Evolutionary conservation across 345 rosid genomes (phyloP).

Genomic region (rapeseed (Brassica napus)): DNA sequence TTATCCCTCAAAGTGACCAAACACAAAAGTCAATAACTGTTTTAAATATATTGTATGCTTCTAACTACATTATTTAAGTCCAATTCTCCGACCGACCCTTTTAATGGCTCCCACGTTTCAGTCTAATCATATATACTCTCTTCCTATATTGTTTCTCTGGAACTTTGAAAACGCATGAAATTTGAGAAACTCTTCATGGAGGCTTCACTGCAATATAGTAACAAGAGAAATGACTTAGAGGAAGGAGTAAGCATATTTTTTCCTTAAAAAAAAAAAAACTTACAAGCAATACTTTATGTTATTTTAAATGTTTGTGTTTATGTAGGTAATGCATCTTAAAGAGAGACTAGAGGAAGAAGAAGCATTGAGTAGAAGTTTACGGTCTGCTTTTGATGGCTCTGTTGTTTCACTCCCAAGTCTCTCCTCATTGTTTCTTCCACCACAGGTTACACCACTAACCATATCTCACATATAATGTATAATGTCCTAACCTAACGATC

Average conservation of each 20-base stretch:
- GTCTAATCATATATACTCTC: slow-evolving; percentile 19
- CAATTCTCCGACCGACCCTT: slow-evolving; percentile 39
- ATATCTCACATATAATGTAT: background rate
- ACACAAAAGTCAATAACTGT: slow-evolving; percentile 25
- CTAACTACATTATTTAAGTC: slow-evolving; percentile 10
- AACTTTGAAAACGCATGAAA: slow-evolving; percentile 48
- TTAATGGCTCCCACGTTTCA: slow-evolving; percentile 57
- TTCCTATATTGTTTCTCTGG: background rate
- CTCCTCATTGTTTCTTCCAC: slow-evolving; percentile 68
- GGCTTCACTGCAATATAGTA: slow-evolving; percentile 43
- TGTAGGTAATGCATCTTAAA: slow-evolving; percentile 64
- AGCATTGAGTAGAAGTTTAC: slow-evolving; percentile 53
- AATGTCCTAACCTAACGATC: background rate
- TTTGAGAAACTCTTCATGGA: slow-evolving; percentile 78
- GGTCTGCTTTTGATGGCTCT: slow-evolving; percentile 56
- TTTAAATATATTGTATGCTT: background rate
- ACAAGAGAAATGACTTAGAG: slow-evolving; percentile 48
- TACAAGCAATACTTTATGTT: background rate
- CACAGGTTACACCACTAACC: slow-evolving; percentile 46
- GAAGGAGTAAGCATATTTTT: slow-evolving; percentile 38
- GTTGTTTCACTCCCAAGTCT: slow-evolving; percentile 50
- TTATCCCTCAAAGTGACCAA: slow-evolving; percentile 33
- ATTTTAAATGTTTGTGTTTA: background rate
- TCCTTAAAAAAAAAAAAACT: background rate
- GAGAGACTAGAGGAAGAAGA: slow-evolving; percentile 62